Evolutionary conservation across 164 flowering plant genomes (phyloP).

Genomic region (Umbellularia californica): DNA sequence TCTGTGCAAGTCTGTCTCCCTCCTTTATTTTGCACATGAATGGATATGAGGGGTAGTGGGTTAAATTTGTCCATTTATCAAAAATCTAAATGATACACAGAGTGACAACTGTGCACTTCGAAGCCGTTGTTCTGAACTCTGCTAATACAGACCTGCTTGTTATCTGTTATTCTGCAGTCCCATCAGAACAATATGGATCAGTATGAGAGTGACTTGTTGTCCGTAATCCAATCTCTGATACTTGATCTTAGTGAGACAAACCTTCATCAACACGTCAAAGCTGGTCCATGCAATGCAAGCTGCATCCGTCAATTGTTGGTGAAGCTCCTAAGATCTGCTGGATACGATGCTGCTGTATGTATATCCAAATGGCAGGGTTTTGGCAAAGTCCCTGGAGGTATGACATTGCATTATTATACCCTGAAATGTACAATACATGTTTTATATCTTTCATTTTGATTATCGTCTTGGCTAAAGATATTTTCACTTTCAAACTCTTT

Average conservation of each 20-base stretch:
- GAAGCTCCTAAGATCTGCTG: slow-evolving; percentile 67
- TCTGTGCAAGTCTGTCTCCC: too few species aligned
- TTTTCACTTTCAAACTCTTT: not conserved
- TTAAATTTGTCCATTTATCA: too few species aligned
- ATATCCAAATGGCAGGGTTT: slow-evolving; percentile 62
- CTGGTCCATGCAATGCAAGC: slow-evolving; percentile 63
- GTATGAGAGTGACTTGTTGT: slow-evolving; percentile 52
- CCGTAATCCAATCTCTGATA: slow-evolving; percentile 54
- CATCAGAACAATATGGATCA: slow-evolving; percentile 48
- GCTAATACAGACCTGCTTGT: not conserved
- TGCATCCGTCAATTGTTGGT: slow-evolving; percentile 69
- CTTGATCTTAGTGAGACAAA: slow-evolving; percentile 53
- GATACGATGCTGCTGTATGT: slow-evolving; percentile 89
- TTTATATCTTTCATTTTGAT: not conserved
- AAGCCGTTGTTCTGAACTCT: too few species aligned
- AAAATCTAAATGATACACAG: too few species aligned
- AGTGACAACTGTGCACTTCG: too few species aligned
- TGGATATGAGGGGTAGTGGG: too few species aligned
- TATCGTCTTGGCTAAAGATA: not conserved
- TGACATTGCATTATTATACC: not conserved
- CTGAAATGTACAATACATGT: not conserved
- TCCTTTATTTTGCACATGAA: too few species aligned
- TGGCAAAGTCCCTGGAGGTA: slow-evolving; percentile 94
- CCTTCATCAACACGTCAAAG: slow-evolving; percentile 34
- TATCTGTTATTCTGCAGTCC: slow-evolving; percentile 36